These are phyloP conservation scores for Fusarium pseudocircinatum DNA, from an alignment of 2,329 filamentous ascomycete genomes.

Conservation along the genomic window DNA sequence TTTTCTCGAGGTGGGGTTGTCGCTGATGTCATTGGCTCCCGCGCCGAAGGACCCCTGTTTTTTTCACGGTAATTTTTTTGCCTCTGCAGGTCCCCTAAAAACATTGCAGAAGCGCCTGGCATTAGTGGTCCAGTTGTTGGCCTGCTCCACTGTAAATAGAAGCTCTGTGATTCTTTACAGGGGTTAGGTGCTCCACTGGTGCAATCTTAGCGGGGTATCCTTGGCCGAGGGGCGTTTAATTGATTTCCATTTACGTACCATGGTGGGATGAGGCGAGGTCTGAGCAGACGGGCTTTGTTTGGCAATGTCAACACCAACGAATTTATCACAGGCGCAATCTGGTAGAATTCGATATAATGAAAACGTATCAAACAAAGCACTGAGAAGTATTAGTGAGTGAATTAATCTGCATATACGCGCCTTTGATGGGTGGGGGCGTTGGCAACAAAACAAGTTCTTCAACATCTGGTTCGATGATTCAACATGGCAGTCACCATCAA, in stretches of 20 bases:
- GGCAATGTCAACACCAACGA: conserved; percentile 2
- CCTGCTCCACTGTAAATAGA: conserved; percentile 28
- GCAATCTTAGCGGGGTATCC: conserved; percentile 33
- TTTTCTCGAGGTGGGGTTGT: conserved; percentile 35
- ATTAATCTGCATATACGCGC: no score
- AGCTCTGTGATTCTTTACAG: conserved; percentile 26
- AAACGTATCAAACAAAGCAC: not conserved
- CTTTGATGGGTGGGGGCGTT: not conserved
- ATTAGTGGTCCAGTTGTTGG: conserved; percentile 27
- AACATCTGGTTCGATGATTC: not conserved
- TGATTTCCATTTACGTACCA: conserved; percentile 2
- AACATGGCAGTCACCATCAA: conserved; percentile 11
- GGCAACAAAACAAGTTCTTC: not conserved
- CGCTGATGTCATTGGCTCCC: conserved; percentile 44
- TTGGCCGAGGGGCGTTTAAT: conserved; percentile 23
- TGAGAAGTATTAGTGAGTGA: not conserved
- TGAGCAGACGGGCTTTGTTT: not conserved
- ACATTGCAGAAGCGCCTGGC: conserved; percentile 17
- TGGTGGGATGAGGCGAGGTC: not conserved
- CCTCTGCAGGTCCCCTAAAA: conserved; percentile 25
- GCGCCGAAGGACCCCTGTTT: conserved; percentile 31
- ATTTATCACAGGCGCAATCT: not conserved
- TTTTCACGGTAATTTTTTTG: conserved; percentile 24
- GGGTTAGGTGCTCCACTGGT: conserved; percentile 11
- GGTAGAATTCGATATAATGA: not conserved